phyloP scores from a whole-genome alignment of 805 yeast genomes.

The Tetrapisispora iriomotensis region DNA sequence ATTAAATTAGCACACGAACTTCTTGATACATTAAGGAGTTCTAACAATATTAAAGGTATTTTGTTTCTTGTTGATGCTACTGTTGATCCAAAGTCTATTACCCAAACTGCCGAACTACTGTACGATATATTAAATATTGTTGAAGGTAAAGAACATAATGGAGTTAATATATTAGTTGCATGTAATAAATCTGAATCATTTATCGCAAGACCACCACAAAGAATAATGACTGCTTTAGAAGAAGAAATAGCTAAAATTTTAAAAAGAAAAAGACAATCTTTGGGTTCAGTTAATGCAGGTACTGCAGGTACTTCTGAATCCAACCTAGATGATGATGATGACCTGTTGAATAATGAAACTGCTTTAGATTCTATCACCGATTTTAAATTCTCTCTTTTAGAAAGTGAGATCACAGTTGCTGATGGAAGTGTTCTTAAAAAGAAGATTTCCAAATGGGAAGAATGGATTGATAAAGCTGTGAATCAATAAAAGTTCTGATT shows the following conservation, averaged over 20 bases:
- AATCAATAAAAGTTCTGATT: not conserved
- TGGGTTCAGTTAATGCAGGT: conserved; percentile 34
- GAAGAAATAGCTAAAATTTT: conserved; percentile 47
- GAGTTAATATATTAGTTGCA: conserved; percentile 66
- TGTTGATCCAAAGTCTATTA: conserved; percentile 37
- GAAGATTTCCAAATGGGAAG: conserved; percentile 50
- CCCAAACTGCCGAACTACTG: conserved; percentile 48
- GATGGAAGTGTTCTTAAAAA: conserved; percentile 63
- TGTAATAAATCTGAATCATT: conserved; percentile 83
- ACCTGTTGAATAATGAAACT: conserved; percentile 22
- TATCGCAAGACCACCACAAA: conserved; percentile 61
- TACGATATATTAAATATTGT: conserved; percentile 50
- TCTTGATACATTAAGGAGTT: conserved; percentile 36
- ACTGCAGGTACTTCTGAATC: conserved; percentile 18
- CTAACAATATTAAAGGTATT: conserved; percentile 50
- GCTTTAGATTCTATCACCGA: conserved; percentile 19
- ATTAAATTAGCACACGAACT: conserved; percentile 55
- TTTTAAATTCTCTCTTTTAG: conserved; percentile 60
- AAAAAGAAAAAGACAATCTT: conserved; percentile 35
- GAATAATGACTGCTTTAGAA: conserved; percentile 53
- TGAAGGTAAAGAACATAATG: conserved; percentile 43
- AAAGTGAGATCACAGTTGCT: conserved; percentile 59
- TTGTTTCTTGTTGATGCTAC: conserved; percentile 74
- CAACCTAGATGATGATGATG: conserved; percentile 14
- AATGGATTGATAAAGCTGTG: conserved; percentile 61